These are phyloP conservation scores for Anthostomella pinea DNA, from an alignment of 2,329 filamentous ascomycete species.

Conservation along the genomic window DNA sequence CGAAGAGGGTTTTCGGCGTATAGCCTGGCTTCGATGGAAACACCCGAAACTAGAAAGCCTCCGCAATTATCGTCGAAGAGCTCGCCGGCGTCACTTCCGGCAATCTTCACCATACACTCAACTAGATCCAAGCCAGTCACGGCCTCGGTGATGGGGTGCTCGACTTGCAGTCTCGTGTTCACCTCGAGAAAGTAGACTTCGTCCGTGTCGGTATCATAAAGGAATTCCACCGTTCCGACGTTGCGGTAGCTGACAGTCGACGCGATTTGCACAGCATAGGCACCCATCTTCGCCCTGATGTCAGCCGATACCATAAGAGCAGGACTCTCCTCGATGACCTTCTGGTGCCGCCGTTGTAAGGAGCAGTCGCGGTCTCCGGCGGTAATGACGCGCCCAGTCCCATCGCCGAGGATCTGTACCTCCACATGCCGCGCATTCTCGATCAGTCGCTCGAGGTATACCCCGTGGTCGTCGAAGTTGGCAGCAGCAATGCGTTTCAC, in stretches of 20 bases:
- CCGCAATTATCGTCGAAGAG: not conserved
- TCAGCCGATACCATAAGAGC: slow-evolving; percentile 43
- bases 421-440: slow-evolving; percentile 56
- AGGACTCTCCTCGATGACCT: slow-evolving; percentile 57
- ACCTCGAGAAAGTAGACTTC: slow-evolving; percentile 57
- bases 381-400: slow-evolving; percentile 53
- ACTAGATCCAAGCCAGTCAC: slow-evolving; percentile 8
- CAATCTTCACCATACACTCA: slow-evolving; percentile 2
- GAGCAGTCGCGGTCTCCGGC: slow-evolving; percentile 67
- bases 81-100: not conserved
- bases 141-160: slow-evolving; percentile 72
- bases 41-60: not conserved
- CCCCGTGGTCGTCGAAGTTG: no score
- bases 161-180: slow-evolving; percentile 67
- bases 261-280: slow-evolving; percentile 51
- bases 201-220: slow-evolving; percentile 60
- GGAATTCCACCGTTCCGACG: slow-evolving; percentile 47
- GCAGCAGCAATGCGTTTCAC: no score
- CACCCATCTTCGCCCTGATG: slow-evolving; percentile 45
- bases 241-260: slow-evolving; percentile 36
- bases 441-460: slow-evolving; percentile 57
- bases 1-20: slow-evolving; percentile 10
- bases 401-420: slow-evolving; percentile 56
- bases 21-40: slow-evolving; percentile 8
- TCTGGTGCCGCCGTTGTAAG: slow-evolving; percentile 66